Conservation (phyloP, 129 eudicot species). For the Ambrosia artemisiifolia region DNA sequence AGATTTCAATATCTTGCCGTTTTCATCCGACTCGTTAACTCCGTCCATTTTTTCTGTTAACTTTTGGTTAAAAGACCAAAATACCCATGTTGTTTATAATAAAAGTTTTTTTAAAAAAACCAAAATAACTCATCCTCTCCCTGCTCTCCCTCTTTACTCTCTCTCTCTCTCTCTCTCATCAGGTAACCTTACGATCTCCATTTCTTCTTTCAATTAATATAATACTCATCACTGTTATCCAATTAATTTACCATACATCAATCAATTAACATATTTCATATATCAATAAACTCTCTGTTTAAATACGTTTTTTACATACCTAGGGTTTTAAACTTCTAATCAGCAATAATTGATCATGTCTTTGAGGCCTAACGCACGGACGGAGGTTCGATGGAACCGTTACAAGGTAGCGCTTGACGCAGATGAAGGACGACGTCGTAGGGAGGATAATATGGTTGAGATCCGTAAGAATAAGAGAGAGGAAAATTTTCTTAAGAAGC, state of each 20-base stretch:
- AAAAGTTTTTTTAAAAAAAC: too few relatives aligned
- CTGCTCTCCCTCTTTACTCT: too few relatives aligned
- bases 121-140: conserved; percentile 15
- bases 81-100: too few relatives aligned
- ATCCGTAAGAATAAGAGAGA: conserved; percentile 73
- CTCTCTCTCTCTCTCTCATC: conserved; percentile 25
- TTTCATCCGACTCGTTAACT: too few relatives aligned
- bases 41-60: too few relatives aligned
- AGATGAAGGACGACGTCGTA: conserved; percentile 70
- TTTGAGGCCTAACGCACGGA: too few relatives aligned
- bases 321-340: conserved; percentile 13
- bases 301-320: neutral
- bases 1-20: too few relatives aligned
- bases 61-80: too few relatives aligned
- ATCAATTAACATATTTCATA: too few relatives aligned
- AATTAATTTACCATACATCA: too few relatives aligned
- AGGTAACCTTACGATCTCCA: conserved; percentile 17
- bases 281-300: neutral
- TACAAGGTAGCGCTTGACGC: conserved; percentile 80
- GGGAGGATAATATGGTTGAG: conserved; percentile 89
- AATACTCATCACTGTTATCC: too few relatives aligned
- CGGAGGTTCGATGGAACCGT: conserved; percentile 73
- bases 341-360: conserved; percentile 39
- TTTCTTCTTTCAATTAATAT: neutral
- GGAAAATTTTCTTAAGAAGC: conserved; percentile 74